Evolutionary conservation across 2,329 filamentous ascomycete species (phyloP).

Genomic region (Aotearoamyces nothofagi): DNA sequence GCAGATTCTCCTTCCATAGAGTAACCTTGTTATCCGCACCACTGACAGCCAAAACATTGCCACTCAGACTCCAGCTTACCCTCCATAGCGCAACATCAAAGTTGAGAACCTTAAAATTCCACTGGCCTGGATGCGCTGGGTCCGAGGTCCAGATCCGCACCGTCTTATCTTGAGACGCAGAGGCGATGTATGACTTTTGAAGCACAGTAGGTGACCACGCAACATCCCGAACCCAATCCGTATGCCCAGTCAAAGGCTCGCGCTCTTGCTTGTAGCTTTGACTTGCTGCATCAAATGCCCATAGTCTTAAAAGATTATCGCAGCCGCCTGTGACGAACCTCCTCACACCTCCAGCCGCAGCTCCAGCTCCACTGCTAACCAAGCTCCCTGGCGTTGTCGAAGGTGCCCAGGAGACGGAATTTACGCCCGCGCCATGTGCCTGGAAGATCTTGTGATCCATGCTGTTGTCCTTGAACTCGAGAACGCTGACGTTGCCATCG

Average conservation of each 20-base stretch:
- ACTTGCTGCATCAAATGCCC: slow-evolving; percentile 58
- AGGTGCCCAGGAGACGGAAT: slow-evolving; percentile 91
- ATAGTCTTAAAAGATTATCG: slow-evolving; percentile 88
- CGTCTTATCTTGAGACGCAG: slow-evolving; percentile 89
- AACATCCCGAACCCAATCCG: slow-evolving; percentile 95
- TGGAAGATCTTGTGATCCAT: slow-evolving; percentile 84
- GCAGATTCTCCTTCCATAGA: slow-evolving; percentile 95
- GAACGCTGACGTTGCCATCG: slow-evolving; percentile 82
- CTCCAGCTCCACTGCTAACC: slow-evolving; percentile 52
- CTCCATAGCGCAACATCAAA: slow-evolving; percentile 90
- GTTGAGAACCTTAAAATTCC: slow-evolving; percentile 71
- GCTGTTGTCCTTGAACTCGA: slow-evolving; percentile 93
- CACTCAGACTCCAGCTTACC: slow-evolving; percentile 94
- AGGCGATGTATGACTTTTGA: slow-evolving; percentile 92
- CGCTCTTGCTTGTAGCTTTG: slow-evolving; percentile 47
- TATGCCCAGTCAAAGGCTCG: slow-evolving; percentile 61
- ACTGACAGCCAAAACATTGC: slow-evolving; percentile 88
- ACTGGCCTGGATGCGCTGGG: slow-evolving; percentile 49
- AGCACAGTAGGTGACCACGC: slow-evolving; percentile 93
- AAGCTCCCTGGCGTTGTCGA: slow-evolving; percentile 72
- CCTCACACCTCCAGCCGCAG: slow-evolving; percentile 47
- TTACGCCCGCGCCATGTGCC: slow-evolving; percentile 87
- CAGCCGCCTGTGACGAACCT: slow-evolving; percentile 90
- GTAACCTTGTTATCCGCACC: slow-evolving; percentile 94
- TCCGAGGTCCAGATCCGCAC: slow-evolving; percentile 93